These are phyloP conservation scores for Protomyces pachydermus DNA, from an alignment of 1,139 yeast genomes.

Conservation along the genomic window DNA sequence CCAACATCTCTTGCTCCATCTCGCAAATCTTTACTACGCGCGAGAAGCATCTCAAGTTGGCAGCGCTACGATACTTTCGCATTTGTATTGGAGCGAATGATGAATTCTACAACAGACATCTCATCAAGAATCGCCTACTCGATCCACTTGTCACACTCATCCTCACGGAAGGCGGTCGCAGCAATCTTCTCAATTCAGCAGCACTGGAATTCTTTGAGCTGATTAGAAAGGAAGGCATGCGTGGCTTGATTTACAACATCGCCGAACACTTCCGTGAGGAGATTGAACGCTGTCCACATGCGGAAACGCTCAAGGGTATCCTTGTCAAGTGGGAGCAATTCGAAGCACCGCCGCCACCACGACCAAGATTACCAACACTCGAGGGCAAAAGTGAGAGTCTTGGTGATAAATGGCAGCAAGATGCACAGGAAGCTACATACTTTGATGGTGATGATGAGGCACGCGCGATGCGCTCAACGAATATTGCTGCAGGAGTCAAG, in stretches of 20 bases:
- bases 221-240: slow-evolving; percentile 40
- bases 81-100: slow-evolving; percentile 58
- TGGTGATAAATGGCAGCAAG: slow-evolving; percentile 30
- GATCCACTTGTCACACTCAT: slow-evolving; percentile 51
- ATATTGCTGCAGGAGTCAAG: slow-evolving; percentile 7
- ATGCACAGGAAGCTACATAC: slow-evolving; percentile 29
- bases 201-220: slow-evolving; percentile 67
- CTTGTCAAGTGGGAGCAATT: slow-evolving; percentile 24
- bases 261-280: slow-evolving; percentile 45
- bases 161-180: slow-evolving; percentile 48
- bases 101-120: slow-evolving; percentile 51
- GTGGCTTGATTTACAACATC: slow-evolving; percentile 47
- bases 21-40: slow-evolving; percentile 37
- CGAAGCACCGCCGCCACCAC: slow-evolving; percentile 26
- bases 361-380: slow-evolving; percentile 33
- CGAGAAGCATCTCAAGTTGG: slow-evolving; percentile 32
- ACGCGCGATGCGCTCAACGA: not conserved
- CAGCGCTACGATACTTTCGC: slow-evolving; percentile 52
- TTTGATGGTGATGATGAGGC: slow-evolving; percentile 29
- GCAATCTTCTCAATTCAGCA: slow-evolving; percentile 69
- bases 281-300: slow-evolving; percentile 36
- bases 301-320: not conserved
- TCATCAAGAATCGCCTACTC: slow-evolving; percentile 55
- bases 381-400: slow-evolving; percentile 33
- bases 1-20: slow-evolving; percentile 33